phyloP scores from a whole-genome alignment of 163 green algal species.

The Coccomyxa subellipsoidea region DNA sequence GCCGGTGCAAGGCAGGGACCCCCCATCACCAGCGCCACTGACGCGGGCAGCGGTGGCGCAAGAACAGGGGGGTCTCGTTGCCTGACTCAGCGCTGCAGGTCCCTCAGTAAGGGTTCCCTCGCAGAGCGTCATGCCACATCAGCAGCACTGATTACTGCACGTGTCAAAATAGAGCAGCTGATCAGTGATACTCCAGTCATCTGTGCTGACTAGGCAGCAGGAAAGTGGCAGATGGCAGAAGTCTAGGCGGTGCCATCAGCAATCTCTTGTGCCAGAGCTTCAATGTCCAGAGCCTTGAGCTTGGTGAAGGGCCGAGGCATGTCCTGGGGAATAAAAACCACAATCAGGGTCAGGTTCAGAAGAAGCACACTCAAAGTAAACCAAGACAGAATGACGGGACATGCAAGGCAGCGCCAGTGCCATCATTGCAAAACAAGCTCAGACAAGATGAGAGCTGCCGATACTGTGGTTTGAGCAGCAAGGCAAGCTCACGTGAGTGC shows the following conservation, averaged over 20 bases:
- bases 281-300: constrained; percentile 42
- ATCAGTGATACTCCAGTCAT: background rate
- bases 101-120: background rate
- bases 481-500: background rate
- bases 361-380: background rate
- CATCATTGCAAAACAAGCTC: too few species aligned
- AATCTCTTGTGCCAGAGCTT: constrained; percentile 28
- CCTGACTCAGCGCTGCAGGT: background rate
- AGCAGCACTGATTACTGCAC: background rate
- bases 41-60: background rate
- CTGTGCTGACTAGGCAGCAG: too few species aligned
- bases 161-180: background rate
- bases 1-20: background rate
- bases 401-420: background rate
- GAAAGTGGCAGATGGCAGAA: too few species aligned
- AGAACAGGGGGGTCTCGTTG: background rate
- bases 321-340: constrained; percentile 18
- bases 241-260: background rate
- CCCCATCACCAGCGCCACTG: background rate
- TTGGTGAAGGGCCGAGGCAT: constrained; percentile 49
- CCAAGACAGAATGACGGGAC: background rate
- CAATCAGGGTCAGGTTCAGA: background rate
- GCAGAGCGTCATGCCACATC: background rate
- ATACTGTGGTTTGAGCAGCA: background rate
- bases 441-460: background rate